Base-by-base conservation (phyloP, 306 rosid genomes). In the Dalbergia oliveri region DNA sequence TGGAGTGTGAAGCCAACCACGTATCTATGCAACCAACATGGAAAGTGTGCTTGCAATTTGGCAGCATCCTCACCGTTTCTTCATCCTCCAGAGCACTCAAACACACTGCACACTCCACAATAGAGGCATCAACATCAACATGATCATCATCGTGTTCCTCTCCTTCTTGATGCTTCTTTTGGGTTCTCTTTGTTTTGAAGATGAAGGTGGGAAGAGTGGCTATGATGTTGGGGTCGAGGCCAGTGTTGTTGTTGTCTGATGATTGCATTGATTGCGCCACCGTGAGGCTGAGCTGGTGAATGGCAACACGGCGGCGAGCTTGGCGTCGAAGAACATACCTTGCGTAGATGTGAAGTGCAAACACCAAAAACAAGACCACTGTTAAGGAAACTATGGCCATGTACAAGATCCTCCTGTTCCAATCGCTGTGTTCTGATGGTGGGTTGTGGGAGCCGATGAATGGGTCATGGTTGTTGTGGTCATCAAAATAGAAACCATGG, bases 321-420 rank as follows among this genome's bases (percentile, higher is more conserved):
- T 87, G 97, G 61, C 97, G 91, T 12, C 84, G 66, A 16, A 94
- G 88, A 45, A 82, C 81, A 9, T 47, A 86, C 72, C 95, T 84
- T 0, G 97, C 97, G 14, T 94, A 94, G 77, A 93, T 60, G 74
- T 92, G 99, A 18, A 94, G 97, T 4, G 89, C 87, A 0, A 94
- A 21, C 7, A 92, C 97, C 2, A 93, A 35, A 5, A 87, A 9
- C 8, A 94, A 69, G 35, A 92, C 94, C 15, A 76, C 16, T 2
- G 92, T 79, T 39, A 94, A 81, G 43, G 94, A 90, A 23, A 84
- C 41, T 54, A 94, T 84, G 73, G 99, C 90, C 4, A 70, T 65
- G 47, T 91, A 58, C 78, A 94, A 84, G 69, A 94, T 86, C 60
- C 61, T 91, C 79, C 62, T 83, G 93, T 89, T 92, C 14, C 85